A percentile compares a stretch with the other conserved stretches of the same genome.
These are phyloP conservation scores for Microdochium bolleyi DNA, from an alignment of 2,329 filamentous ascomycete species.

Conservation along the genomic window DNA sequence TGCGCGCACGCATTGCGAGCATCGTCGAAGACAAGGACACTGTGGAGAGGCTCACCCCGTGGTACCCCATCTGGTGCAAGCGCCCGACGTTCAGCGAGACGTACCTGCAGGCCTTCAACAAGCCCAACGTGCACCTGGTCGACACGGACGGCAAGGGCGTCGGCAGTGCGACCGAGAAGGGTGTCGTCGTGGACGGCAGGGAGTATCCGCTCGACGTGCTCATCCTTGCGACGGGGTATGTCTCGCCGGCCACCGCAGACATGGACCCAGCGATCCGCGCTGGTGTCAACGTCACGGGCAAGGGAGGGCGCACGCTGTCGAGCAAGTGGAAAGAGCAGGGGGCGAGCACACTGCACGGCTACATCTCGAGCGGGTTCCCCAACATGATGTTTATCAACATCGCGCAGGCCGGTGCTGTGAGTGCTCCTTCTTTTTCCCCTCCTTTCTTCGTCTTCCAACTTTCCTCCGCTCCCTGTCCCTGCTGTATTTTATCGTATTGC, in stretches of 20 bases:
- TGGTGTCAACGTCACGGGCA: conserved; percentile 14
- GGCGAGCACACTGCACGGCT: conserved; percentile 42
- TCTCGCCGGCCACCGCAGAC: conserved; percentile 20
- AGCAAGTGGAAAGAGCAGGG: conserved; percentile 22
- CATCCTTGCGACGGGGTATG: conserved; percentile 28
- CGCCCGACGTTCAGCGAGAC: conserved; percentile 54
- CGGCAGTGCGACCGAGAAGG: conserved; percentile 31
- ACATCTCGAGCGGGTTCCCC: conserved; percentile 39
- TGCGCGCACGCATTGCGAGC: conserved; percentile 37
- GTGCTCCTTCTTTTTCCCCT: conserved; percentile 27
- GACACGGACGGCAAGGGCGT: conserved; percentile 50
- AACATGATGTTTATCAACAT: conserved; percentile 43
- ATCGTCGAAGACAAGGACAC: conserved; percentile 44
- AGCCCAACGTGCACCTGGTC: conserved; percentile 47
- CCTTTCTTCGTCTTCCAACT: not conserved
- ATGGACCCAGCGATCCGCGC: conserved; percentile 31
- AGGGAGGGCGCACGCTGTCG: conserved; percentile 10
- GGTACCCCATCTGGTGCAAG: conserved; percentile 57
- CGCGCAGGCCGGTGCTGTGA: conserved; percentile 26
- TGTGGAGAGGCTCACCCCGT: conserved; percentile 45
- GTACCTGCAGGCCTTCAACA: conserved; percentile 52
- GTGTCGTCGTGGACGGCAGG: conserved; percentile 36
- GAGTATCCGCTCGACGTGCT: conserved; percentile 35
- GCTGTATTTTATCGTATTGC: too few relatives aligned
- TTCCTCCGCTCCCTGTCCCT: too few relatives aligned